Evolutionary conservation across 2,329 filamentous ascomycete species (phyloP).

Genomic region (Fusarium sulawesiense): DNA sequence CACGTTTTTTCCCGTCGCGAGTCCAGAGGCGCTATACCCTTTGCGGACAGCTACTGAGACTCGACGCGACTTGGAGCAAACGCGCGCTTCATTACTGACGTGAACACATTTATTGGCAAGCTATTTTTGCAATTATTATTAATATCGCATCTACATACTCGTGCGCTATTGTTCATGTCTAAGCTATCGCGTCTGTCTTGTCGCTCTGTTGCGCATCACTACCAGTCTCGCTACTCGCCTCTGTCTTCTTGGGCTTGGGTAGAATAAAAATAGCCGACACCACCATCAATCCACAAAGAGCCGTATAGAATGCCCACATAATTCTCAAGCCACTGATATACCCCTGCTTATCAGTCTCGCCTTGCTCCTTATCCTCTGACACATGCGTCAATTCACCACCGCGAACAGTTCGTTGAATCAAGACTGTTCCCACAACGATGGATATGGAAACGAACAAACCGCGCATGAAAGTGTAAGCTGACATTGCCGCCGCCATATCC

Average conservation of each 20-base stretch:
- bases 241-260: conserved; percentile 15
- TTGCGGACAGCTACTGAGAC: background rate
- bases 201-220: conserved; percentile 7
- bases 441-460: conserved; percentile 75
- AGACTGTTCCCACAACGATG: conserved; percentile 77
- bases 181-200: background rate
- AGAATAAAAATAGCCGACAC: conserved; percentile 27
- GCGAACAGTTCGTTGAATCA: conserved; percentile 67
- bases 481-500: conserved; percentile 74
- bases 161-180: background rate
- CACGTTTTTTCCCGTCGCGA: background rate
- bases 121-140: background rate
- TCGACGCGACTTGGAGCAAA: background rate
- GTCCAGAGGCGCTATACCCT: background rate
- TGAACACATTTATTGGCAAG: no score
- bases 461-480: conserved; percentile 73
- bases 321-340: conserved; percentile 32
- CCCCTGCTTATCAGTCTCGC: conserved; percentile 18
- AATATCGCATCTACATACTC: background rate
- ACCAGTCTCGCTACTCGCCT: background rate
- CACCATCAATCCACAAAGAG: conserved; percentile 28
- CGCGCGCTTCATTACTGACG: no score
- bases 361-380: conserved; percentile 1
- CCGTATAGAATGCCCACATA: conserved; percentile 41
- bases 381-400: conserved; percentile 32